Base-by-base conservation (phyloP, 2,329 filamentous ascomycete species). In the Cercospora sp. region DNA sequence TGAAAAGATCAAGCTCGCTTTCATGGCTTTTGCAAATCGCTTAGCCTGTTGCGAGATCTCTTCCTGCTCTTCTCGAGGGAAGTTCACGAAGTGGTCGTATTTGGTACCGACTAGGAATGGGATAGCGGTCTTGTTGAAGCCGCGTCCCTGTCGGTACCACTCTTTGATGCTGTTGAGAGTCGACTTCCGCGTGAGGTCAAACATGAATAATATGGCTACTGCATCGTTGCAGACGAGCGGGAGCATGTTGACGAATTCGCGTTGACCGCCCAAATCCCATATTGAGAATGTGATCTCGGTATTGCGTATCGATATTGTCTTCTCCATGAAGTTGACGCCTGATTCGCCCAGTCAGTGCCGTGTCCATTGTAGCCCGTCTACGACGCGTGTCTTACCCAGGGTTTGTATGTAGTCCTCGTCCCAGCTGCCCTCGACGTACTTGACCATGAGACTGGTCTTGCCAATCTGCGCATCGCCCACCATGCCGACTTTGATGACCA, bases 51-150 rank as follows among this genome's bases (percentile, higher is more conserved):
- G 94, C 13, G 93, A 97, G 70, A 99, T 99, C 81, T 99, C 95
- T 80, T 99, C 95, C 79, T 99, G 95, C 78, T 99, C 95, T 79
- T 98, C 94, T 51, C 92, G 87, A 0, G 95, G 94, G 77, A 99
- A 97, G 82, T 98, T 99, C 81, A 99, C 94, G 83, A 99, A 99
- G 78, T 98, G 95, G 77, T 99, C 95, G 80, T 98, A 99, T 81
- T 99, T 99, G 39, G 95, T 99, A 68, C 95, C 95, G 18, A 99
- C 92, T 26, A 99, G 82, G 77, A 99, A 97, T 0, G 95, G 95
- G 73, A 99, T 99, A n/a, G 95, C 95, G 13, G 95, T 99, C 86
- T 99, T 99, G 86, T 99, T 99, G 86, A 99, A 99, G 26, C 95
- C 95, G 72, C 95, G 88, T 59, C 95, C 95, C 81, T 99, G 95